Percentiles rank a stretch among this genome's conserved stretches.
Evolutionary conservation across 2,329 filamentous ascomycete species (phyloP).

Genomic region (Exophiala alcalophila): DNA sequence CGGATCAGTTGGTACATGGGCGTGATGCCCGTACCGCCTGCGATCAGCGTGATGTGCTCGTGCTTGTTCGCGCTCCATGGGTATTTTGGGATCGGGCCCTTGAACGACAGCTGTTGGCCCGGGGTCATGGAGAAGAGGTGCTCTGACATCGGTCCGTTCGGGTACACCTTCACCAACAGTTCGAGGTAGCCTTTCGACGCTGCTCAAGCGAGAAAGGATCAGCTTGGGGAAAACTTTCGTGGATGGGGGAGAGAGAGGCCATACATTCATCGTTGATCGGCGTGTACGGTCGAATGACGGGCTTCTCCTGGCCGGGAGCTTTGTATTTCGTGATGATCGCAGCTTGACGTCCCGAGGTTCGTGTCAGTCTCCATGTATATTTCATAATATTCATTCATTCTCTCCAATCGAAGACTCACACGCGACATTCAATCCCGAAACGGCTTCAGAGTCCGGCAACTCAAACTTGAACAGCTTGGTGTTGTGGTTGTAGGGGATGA

Average conservation of each 20-base stretch:
- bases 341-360: slow-evolving; percentile 39
- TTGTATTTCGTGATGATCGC: slow-evolving; percentile 91
- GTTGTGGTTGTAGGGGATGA: slow-evolving; percentile 85
- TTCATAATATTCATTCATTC: neutral
- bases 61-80: slow-evolving; percentile 89
- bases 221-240: slow-evolving; percentile 3
- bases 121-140: slow-evolving; percentile 81
- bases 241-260: neutral
- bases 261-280: slow-evolving; percentile 78
- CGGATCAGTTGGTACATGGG: slow-evolving; percentile 96
- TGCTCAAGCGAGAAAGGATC: slow-evolving; percentile 35
- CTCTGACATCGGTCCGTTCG: slow-evolving; percentile 83
- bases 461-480: slow-evolving; percentile 89
- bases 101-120: slow-evolving; percentile 82
- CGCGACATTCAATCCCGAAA: slow-evolving; percentile 76
- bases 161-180: slow-evolving; percentile 88
- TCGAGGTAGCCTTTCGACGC: slow-evolving; percentile 77
- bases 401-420: too few species aligned
- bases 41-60: slow-evolving; percentile 66
- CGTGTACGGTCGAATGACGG: slow-evolving; percentile 87
- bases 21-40: slow-evolving; percentile 95
- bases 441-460: slow-evolving; percentile 76
- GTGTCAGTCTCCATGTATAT: slow-evolving; percentile 7
- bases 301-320: slow-evolving; percentile 76
- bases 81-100: slow-evolving; percentile 95